These are phyloP conservation scores for Ophiostoma ulmi DNA, from an alignment of 2,329 filamentous ascomycete genomes.

Conservation along the genomic window DNA sequence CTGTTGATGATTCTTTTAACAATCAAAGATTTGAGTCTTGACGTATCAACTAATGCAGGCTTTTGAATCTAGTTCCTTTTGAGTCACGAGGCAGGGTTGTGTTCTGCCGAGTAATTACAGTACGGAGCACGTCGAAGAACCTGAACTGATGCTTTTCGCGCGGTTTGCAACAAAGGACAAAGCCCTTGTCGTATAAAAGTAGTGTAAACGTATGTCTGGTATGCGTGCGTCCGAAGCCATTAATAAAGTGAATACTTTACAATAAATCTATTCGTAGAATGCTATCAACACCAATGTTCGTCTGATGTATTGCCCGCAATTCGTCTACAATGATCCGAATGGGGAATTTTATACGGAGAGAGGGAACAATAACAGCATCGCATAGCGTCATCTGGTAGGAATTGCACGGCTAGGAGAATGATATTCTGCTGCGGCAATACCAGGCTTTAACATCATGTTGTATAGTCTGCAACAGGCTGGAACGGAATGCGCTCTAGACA, in stretches of 20 bases:
- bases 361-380: background rate
- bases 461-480: background rate
- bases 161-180: background rate
- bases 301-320: background rate
- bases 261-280: background rate
- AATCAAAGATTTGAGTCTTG: constrained; percentile 17
- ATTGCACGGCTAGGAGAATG: background rate
- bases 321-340: background rate
- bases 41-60: constrained; percentile 19
- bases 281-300: background rate
- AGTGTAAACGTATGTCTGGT: background rate
- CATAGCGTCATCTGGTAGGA: background rate
- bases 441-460: background rate
- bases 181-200: background rate
- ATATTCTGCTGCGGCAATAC: background rate
- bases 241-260: too few species aligned
- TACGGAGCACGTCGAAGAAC: background rate
- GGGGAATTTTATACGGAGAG: constrained; percentile 5
- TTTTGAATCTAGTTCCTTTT: background rate
- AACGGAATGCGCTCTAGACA: background rate
- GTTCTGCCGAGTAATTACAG: background rate
- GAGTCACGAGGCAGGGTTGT: constrained; percentile 5
- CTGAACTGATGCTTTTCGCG: background rate
- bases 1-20: constrained; percentile 37
- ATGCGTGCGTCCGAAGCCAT: too few species aligned